Evolutionary conservation across 2,329 filamentous ascomycete genomes (phyloP).

Genomic region (Dryadomyces sulphureus): DNA sequence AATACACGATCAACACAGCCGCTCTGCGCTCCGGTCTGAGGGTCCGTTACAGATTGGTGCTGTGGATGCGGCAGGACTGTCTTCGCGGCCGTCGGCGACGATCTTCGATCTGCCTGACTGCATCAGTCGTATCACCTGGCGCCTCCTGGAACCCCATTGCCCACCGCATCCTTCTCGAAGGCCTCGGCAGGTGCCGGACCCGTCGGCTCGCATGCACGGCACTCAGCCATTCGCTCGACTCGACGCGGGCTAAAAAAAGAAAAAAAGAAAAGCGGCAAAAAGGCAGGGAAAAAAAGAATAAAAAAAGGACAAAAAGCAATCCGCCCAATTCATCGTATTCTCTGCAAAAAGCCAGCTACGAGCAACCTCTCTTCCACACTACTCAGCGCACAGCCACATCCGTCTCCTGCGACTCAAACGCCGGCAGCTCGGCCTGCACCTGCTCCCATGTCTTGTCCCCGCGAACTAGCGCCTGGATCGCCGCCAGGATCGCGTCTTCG

Average conservation of each 20-base stretch:
- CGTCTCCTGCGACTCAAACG: constrained; percentile 65
- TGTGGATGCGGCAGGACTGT: not conserved
- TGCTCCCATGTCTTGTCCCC: constrained; percentile 48
- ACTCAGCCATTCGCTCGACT: no score
- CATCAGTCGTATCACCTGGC: not conserved
- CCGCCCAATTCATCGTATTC: no score
- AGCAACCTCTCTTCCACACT: no score
- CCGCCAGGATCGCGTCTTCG: constrained; percentile 64
- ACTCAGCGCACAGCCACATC: constrained; percentile 6
- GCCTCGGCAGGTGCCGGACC: not conserved
- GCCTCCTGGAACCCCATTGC: not conserved
- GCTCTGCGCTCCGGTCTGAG: not conserved
- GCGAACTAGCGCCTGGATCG: constrained; percentile 41
- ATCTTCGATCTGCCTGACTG: not conserved
- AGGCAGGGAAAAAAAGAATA: no score
- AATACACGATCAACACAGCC: no score
- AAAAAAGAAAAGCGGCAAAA: no score
- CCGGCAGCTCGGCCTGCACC: constrained; percentile 62
- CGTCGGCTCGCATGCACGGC: not conserved
- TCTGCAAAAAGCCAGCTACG: no score
- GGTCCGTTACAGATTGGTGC: not conserved
- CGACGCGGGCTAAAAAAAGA: no score
- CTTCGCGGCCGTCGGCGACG: not conserved
- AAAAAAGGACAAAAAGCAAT: no score
- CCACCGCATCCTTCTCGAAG: not conserved